These are phyloP conservation scores for Lepiota subincarnata DNA, from an alignment of 768 basidiomycete species.

Conservation along the genomic window DNA sequence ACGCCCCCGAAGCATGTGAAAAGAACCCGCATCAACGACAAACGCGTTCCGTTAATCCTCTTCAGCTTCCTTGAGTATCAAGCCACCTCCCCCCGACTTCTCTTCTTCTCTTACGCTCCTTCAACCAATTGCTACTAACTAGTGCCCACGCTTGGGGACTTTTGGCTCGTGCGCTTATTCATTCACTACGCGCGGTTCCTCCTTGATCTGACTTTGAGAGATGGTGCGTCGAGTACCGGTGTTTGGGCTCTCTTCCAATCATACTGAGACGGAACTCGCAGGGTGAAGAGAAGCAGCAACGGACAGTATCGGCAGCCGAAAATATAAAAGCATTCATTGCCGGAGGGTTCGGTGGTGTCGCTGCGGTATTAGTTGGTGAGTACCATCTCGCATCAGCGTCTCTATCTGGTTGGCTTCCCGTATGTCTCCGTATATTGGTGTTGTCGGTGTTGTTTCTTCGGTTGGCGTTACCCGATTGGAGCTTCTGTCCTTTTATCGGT, in stretches of 20 bases:
- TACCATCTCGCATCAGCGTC: slow-evolving; percentile 14
- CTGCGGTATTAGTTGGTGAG: slow-evolving; percentile 87
- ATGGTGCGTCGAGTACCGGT: slow-evolving; percentile 15
- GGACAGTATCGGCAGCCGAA: slow-evolving; percentile 36
- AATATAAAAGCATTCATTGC: slow-evolving; percentile 82
- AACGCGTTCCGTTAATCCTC: too few relatives aligned
- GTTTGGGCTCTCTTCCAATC: not conserved
- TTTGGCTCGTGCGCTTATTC: too few relatives aligned
- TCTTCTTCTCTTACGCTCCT: too few relatives aligned
- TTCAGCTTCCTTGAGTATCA: too few relatives aligned
- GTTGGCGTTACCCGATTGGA: slow-evolving; percentile 3
- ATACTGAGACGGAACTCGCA: slow-evolving; percentile 12
- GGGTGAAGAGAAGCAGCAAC: slow-evolving; percentile 33
- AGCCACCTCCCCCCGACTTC: too few relatives aligned
- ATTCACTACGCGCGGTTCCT: too few relatives aligned
- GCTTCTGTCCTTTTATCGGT: not conserved
- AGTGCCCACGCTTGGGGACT: too few relatives aligned
- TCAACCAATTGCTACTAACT: too few relatives aligned
- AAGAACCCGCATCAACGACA: too few relatives aligned
- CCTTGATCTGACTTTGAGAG: not conserved
- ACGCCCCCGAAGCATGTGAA: not conserved
- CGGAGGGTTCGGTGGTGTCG: slow-evolving; percentile 88
- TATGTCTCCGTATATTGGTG: not conserved
- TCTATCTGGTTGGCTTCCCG: too few relatives aligned
- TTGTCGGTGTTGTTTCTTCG: not conserved